Conservation (phyloP, 257 asterid species). For the Ocimum tenuiflorum region DNA sequence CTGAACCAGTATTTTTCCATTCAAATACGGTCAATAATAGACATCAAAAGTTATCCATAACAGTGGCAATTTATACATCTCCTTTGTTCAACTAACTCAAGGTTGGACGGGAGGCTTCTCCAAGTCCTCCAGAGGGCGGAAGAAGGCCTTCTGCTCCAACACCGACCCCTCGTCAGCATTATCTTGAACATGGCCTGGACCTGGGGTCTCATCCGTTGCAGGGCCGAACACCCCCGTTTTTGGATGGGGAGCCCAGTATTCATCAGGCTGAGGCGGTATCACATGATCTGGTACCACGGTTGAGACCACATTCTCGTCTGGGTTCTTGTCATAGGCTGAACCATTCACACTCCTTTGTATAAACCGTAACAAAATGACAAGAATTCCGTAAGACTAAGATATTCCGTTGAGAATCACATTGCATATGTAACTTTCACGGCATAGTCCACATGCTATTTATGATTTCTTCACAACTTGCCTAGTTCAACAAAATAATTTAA, state of each 20-base stretch:
- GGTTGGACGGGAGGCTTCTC: too few relatives aligned
- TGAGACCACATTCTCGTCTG: slow-evolving; percentile 44
- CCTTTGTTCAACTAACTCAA: too few relatives aligned
- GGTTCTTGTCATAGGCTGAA: slow-evolving; percentile 77
- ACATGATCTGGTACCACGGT: slow-evolving; percentile 58
- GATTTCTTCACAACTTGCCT: too few relatives aligned
- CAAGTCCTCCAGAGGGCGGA: slow-evolving; percentile 78
- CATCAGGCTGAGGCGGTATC: slow-evolving; percentile 34
- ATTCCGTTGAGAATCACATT: too few relatives aligned
- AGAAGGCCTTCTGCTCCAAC: slow-evolving; percentile 76
- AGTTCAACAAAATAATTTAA: too few relatives aligned
- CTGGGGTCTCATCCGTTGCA: slow-evolving; percentile 26
- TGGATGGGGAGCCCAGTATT: slow-evolving; percentile 84
- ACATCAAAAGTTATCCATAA: slow-evolving; percentile 8
- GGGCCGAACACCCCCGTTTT: slow-evolving; percentile 85
- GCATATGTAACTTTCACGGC: too few relatives aligned
- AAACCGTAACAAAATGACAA: too few relatives aligned
- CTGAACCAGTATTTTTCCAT: background rate
- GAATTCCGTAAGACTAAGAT: too few relatives aligned
- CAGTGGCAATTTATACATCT: background rate
- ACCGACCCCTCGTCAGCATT: slow-evolving; percentile 24
- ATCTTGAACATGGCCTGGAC: slow-evolving; percentile 7
- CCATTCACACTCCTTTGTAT: slow-evolving; percentile 55
- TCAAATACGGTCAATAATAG: background rate
- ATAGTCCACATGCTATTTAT: too few relatives aligned